phyloP scores from a whole-genome alignment of 2,329 filamentous ascomycete species.

The Dactylellina parvicollis region DNA sequence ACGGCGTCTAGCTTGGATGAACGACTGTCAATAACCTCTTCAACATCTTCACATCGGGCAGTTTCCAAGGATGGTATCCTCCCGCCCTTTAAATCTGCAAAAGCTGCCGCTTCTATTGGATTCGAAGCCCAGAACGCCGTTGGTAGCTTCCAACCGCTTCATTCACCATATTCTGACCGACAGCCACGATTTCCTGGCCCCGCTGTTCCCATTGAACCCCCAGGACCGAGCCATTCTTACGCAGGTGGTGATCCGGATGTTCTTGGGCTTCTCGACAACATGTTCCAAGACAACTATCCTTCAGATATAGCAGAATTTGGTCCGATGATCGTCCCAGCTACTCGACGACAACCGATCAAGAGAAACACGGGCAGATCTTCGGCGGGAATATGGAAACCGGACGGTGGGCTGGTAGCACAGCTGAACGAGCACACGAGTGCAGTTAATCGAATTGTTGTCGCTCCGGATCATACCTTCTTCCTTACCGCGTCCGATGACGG shows the following conservation, averaged over 20 bases:
- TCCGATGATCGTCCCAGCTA: constrained; percentile 76
- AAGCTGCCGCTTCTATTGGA: constrained; percentile 37
- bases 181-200: constrained; percentile 26
- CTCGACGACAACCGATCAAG: constrained; percentile 65
- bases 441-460: constrained; percentile 81
- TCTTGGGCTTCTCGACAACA: constrained; percentile 78
- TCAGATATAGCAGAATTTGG: constrained; percentile 77
- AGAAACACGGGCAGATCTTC: constrained; percentile 67
- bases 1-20: constrained; percentile 42
- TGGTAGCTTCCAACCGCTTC: constrained; percentile 40
- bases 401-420: constrained; percentile 83
- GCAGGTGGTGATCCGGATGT: constrained; percentile 77
- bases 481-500: constrained; percentile 93
- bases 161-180: constrained; percentile 34
- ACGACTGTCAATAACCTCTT: constrained; percentile 36
- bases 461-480: constrained; percentile 94
- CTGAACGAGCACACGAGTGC: constrained; percentile 87
- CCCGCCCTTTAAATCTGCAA: constrained; percentile 44
- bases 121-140: constrained; percentile 45
- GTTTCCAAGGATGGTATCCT: constrained; percentile 48
- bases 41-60: constrained; percentile 34
- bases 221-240: constrained; percentile 43
- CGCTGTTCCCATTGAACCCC: not conserved
- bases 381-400: constrained; percentile 76
- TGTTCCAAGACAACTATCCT: constrained; percentile 79